Percentiles rank a stretch among this genome's conserved stretches.
Conservation (phyloP, 2,329 filamentous ascomycete genomes). For the Exophiala alcalophila region DNA sequence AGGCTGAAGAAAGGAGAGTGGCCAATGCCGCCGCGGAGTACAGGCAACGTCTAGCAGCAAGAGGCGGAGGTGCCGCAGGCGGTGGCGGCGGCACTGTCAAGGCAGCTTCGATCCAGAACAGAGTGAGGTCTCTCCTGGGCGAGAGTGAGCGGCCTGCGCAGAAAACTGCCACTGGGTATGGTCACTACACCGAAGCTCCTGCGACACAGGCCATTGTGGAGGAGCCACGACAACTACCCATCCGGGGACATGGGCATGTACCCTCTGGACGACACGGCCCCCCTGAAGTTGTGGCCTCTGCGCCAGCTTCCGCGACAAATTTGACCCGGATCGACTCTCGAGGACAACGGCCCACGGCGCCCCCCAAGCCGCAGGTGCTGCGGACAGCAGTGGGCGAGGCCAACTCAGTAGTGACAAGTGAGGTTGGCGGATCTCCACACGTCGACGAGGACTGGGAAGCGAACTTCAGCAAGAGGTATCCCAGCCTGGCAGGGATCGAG, state of each 20-base stretch:
- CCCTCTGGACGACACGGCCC: slow-evolving; percentile 8
- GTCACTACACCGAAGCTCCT: slow-evolving; percentile 67
- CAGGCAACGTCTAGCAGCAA: slow-evolving; percentile 66
- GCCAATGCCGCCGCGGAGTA: slow-evolving; percentile 88
- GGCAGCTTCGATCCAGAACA: slow-evolving; percentile 85
- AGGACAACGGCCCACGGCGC: slow-evolving; percentile 49
- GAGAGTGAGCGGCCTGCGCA: slow-evolving; percentile 66
- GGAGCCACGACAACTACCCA: too few relatives aligned
- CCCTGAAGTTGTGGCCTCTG: slow-evolving; percentile 16
- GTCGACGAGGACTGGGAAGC: slow-evolving; percentile 60
- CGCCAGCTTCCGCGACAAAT: slow-evolving; percentile 23
- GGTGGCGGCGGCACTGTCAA: slow-evolving; percentile 50
- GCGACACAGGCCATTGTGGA: too few relatives aligned
- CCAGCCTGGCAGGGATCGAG: slow-evolving; percentile 79
- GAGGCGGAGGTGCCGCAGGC: slow-evolving; percentile 46
- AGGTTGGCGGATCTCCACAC: slow-evolving; percentile 25
- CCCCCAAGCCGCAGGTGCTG: slow-evolving; percentile 61
- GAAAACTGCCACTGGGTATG: slow-evolving; percentile 84
- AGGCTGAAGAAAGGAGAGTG: slow-evolving; percentile 85
- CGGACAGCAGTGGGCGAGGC: slow-evolving; percentile 43
- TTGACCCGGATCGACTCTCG: slow-evolving; percentile 10
- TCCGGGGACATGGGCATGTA: too few relatives aligned
- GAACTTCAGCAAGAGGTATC: slow-evolving; percentile 81
- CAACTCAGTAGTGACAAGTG: slow-evolving; percentile 33
- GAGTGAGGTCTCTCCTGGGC: slow-evolving; percentile 79